Evolutionary conservation across 257 asterid genomes (phyloP), one percentile per base, ranked within the genome.

Genomic region (Striga asiatica): DNA sequence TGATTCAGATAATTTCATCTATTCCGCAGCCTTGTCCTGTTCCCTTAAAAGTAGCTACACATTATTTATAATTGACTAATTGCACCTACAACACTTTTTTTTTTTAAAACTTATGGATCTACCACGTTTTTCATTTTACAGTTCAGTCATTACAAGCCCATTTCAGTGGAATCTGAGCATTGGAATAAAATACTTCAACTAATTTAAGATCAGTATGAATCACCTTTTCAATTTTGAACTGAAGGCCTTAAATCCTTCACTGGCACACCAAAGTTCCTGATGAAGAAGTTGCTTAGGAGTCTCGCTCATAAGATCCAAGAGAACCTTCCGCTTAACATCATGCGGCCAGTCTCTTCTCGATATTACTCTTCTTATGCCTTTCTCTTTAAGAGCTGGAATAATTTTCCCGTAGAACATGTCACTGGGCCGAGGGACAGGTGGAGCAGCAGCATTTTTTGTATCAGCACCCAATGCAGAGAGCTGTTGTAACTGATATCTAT

Each of bases 301-400:
- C 77, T 92, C 98, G 34, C 79, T 80, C 94, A 92, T 84, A 61
- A 92, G 94, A 73, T 92, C 97, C 56, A 78, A 58, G 65, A 84
- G 95, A 61, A 92, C 98, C 74, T 92, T 84, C 23, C 82, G 76
- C 78, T 92, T 92, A 68, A 92, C 98, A 65, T 80, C 98, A 70
- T 82, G 97, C 53, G 98, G 98, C 98, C 98, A 92, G 62, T 92
- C 98, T 75, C 94, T 84, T 78, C 98, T 79, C 53, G 98, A 92
- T 68, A 92, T 92, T 35, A 92, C 97, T 72, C 89, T 79, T 72
- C 94, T 75, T 58, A 92, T 87, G 72, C 98, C 98, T 71, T 87
- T 92, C 82, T 92, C 98, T 61, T 92, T 92, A 66, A 92, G 95
- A 50, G 98, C 98, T 12, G 97, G 98, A 59, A 87, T 87, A 62